Conservation (phyloP, 306 rosid genomes). For the Potentilla sterilis region DNA sequence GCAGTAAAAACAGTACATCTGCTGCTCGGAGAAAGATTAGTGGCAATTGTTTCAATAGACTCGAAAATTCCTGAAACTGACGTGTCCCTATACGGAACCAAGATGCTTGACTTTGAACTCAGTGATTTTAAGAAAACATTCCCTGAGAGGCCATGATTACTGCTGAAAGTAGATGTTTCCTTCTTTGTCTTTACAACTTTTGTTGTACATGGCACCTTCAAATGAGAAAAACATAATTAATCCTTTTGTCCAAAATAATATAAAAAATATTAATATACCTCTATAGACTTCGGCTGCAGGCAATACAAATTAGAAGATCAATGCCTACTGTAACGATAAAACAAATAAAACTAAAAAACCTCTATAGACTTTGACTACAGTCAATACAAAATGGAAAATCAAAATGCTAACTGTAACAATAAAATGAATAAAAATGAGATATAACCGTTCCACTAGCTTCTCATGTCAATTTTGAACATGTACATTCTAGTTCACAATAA, state of each 20-base stretch:
- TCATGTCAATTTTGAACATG: neutral
- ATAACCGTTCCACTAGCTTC: neutral
- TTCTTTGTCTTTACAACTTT: conserved; percentile 44
- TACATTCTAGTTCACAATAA: neutral
- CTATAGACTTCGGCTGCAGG: neutral
- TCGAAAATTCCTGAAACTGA: conserved; percentile 18
- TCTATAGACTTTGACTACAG: too few relatives aligned
- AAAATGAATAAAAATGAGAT: neutral
- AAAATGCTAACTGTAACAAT: too few relatives aligned
- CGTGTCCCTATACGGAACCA: conserved; percentile 25
- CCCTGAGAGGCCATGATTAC: conserved; percentile 23
- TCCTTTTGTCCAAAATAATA: neutral
- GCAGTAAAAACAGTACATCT: conserved; percentile 22
- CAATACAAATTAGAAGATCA: conserved; percentile 6
- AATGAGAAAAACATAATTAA: conserved; percentile 8
- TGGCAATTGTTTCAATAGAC: conserved; percentile 20
- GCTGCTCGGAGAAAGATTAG: conserved; percentile 22
- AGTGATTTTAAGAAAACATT: conserved; percentile 22
- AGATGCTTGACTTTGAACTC: conserved; percentile 32
- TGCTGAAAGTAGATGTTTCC: conserved; percentile 31
- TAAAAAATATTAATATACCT: neutral
- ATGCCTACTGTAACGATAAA: neutral
- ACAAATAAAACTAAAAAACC: neutral
- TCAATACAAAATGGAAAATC: too few relatives aligned
- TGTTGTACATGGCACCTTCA: conserved; percentile 55